A percentile compares a stretch with the other conserved stretches of the same genome.
Conservation (phyloP, 2,329 filamentous ascomycete genomes). For the Colletotrichum kahawae region DNA sequence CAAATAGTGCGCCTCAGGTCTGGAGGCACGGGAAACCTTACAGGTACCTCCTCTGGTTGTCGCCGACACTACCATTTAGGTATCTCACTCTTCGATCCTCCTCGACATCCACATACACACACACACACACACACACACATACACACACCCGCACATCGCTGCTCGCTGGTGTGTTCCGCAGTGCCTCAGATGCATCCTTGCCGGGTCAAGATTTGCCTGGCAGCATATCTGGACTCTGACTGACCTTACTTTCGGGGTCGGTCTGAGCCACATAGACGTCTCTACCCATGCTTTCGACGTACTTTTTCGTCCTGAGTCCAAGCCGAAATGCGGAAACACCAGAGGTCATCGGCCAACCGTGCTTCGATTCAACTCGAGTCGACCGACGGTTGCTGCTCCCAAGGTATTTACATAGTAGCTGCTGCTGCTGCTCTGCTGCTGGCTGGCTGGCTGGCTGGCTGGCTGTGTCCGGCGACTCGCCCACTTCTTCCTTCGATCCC, state of each 20-base stretch:
- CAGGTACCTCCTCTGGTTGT: background rate
- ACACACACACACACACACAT: background rate
- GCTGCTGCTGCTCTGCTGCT: background rate
- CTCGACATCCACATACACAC: background rate
- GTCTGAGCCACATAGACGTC: background rate
- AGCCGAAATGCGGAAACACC: background rate
- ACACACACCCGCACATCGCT: background rate
- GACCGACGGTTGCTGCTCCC: background rate
- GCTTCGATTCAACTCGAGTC: background rate
- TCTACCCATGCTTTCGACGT: background rate
- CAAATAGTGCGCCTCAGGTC: background rate
- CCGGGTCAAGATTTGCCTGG: background rate
- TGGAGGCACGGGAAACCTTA: background rate
- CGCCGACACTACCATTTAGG: background rate
- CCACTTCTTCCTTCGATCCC: constrained; percentile 21
- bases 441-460: background rate
- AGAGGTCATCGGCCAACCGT: background rate
- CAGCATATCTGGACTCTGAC: background rate
- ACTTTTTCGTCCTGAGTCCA: background rate
- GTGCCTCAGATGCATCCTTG: background rate
- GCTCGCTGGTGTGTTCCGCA: background rate
- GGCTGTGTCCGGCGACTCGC: constrained; percentile 3
- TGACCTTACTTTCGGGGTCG: background rate
- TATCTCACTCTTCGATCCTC: background rate
- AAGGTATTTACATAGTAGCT: background rate